phyloP scores from a whole-genome alignment of 306 rosid genomes.

The Parietaria judaica region DNA sequence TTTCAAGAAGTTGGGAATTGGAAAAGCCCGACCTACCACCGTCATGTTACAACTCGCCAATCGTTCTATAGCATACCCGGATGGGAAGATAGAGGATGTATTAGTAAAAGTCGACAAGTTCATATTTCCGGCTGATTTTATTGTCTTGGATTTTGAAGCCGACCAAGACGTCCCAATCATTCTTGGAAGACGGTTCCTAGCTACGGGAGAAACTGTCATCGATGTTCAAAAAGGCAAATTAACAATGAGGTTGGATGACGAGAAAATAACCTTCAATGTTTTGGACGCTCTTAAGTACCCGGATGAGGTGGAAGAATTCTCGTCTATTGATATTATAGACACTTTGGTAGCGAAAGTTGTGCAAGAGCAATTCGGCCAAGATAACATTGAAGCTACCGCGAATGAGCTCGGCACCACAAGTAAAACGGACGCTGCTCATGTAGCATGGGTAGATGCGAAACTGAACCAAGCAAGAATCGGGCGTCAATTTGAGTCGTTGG shows the following conservation, averaged over 20 bases:
- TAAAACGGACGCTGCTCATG: no score
- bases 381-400: no score
- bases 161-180: background rate
- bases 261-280: background rate
- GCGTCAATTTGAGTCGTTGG: no score
- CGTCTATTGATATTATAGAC: no score
- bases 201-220: background rate
- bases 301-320: no score
- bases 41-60: background rate
- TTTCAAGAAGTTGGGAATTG: no score
- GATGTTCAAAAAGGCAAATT: background rate
- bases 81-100: background rate
- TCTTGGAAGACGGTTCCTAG: background rate
- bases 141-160: background rate
- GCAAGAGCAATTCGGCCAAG: no score
- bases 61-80: background rate
- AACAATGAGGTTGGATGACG: background rate
- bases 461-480: no score
- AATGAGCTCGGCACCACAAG: no score
- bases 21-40: background rate
- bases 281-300: no score
- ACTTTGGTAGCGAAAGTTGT: no score
- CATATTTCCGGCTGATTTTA: background rate
- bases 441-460: no score
- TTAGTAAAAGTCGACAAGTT: background rate